Evolutionary conservation across 495 filamentous ascomycete species (phyloP), one percentile per base, ranked within the genome.

Genomic region (Tuber umbilicatum): DNA sequence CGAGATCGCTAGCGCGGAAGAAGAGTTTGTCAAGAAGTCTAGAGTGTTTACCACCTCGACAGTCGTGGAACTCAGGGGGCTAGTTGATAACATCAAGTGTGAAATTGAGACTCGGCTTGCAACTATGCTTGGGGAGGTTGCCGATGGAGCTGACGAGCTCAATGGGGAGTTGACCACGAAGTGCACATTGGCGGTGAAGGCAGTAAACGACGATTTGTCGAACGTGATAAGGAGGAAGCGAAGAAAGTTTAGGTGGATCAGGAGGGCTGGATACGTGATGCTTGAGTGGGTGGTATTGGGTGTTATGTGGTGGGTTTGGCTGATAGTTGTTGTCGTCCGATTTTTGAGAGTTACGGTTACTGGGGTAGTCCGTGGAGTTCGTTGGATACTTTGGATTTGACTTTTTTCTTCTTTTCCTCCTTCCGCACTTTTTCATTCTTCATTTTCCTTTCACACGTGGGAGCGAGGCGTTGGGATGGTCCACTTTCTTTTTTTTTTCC

Each of bases 251-350:
- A 76, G 80, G 45, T 80, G 80, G 81, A 69, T 82, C 64, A 68
- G 75, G 47, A 74, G 83, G 72, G 80, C 81, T 2, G 85, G 84
- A 12, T 85, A 83, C 72, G 82, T 83, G 79, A 39, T 81, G 67
- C 68, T 86, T 21, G 85, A 86, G 78, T 87, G 85, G 86, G 69
- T 82, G 78, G 76, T 86, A 70, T 68, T 86, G 70, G 85, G 84
- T 2, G 81, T 86, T 12, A 84, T 87, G 84, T 86, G 86, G 86
- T 82, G 83, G 82, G 81, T 83, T n/a, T 87, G 86, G 86, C 73
- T 85, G 35, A 70, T 86, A 19, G 84, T 86, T 43, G 80, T 86
- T 23, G 73, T 85, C 47, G 71, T 85, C 70, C 83, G 83, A 67
- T 74, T 81, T 41, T 76, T 82, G 12, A 79, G 73, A 72, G 73